A percentile compares a stretch with the other conserved stretches of the same genome.
Conservation (phyloP, 176 grass and related monocot species). For the Eleusine coracana region DNA sequence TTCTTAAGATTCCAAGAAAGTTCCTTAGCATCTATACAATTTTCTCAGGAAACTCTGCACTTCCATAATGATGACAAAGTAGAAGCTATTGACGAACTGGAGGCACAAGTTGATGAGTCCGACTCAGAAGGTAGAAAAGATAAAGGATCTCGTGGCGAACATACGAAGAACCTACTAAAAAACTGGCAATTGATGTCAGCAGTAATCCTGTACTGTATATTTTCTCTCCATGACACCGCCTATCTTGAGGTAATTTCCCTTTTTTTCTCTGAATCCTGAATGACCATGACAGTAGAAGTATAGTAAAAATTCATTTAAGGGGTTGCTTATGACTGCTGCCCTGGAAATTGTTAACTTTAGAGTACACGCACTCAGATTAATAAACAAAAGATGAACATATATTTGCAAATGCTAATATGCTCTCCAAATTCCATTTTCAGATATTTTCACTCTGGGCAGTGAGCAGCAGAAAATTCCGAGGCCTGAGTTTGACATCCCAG, state of each 20-base stretch:
- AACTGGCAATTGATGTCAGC: constrained; percentile 68
- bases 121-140: constrained; percentile 26
- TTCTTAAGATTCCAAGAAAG: background rate
- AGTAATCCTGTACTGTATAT: constrained; percentile 55
- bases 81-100: constrained; percentile 46
- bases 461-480: constrained; percentile 62
- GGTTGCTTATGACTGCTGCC: background rate
- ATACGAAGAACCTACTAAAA: constrained; percentile 52
- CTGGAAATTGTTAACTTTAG: background rate
- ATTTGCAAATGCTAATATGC: background rate
- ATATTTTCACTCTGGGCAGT: constrained; percentile 84
- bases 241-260: constrained; percentile 59
- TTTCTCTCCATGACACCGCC: constrained; percentile 69
- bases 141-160: constrained; percentile 29
- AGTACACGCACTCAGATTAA: background rate
- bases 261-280: background rate
- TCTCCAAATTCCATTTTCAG: constrained; percentile 45
- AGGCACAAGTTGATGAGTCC: constrained; percentile 39
- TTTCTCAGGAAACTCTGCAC: constrained; percentile 69
- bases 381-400: background rate
- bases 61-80: constrained; percentile 56
- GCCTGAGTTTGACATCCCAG: constrained; percentile 68
- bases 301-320: background rate
- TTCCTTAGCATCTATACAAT: background rate
- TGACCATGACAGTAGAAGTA: background rate